These are phyloP conservation scores for Melastoma candidum DNA, from an alignment of 441 rosid species.

Conservation along the genomic window DNA sequence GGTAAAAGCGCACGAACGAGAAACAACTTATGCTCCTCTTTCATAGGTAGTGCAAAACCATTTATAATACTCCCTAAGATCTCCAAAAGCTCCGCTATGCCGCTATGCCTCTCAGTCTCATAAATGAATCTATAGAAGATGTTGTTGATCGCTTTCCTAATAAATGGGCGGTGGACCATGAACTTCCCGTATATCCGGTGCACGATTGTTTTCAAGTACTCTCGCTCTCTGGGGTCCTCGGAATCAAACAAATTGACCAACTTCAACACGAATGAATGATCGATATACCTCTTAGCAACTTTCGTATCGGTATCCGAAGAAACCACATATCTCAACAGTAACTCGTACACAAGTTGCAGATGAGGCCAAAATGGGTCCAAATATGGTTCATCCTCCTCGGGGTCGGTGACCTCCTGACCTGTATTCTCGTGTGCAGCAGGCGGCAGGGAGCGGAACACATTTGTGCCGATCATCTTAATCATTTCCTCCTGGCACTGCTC, in stretches of 20 bases:
- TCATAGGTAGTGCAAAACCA: slow-evolving; percentile 96
- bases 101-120: slow-evolving; percentile 81
- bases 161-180: slow-evolving; percentile 32
- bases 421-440: slow-evolving; percentile 74
- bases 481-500: slow-evolving; percentile 78
- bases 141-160: slow-evolving; percentile 73
- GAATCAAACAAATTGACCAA: slow-evolving; percentile 80
- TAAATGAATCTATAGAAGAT: slow-evolving; percentile 78
- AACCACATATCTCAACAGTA: slow-evolving; percentile 15
- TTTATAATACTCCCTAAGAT: slow-evolving; percentile 87
- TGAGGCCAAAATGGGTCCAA: slow-evolving; percentile 88
- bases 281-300: slow-evolving; percentile 51
- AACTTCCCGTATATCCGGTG: slow-evolving; percentile 33
- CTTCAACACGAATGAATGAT: slow-evolving; percentile 72
- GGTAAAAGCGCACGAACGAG: slow-evolving; percentile 86
- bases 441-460: slow-evolving; percentile 69
- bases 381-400: slow-evolving; percentile 84
- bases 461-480: slow-evolving; percentile 61
- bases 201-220: slow-evolving; percentile 75
- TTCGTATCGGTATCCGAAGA: slow-evolving; percentile 18
- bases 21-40: slow-evolving; percentile 88
- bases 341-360: slow-evolving; percentile 28
- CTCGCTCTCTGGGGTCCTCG: slow-evolving; percentile 84
- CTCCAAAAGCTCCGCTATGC: slow-evolving; percentile 88
- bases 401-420: slow-evolving; percentile 69